A percentile compares a stretch with the other conserved stretches of the same genome.
phyloP scores from a whole-genome alignment of 2,329 filamentous ascomycete genomes.

The Xylaria multiplex region DNA sequence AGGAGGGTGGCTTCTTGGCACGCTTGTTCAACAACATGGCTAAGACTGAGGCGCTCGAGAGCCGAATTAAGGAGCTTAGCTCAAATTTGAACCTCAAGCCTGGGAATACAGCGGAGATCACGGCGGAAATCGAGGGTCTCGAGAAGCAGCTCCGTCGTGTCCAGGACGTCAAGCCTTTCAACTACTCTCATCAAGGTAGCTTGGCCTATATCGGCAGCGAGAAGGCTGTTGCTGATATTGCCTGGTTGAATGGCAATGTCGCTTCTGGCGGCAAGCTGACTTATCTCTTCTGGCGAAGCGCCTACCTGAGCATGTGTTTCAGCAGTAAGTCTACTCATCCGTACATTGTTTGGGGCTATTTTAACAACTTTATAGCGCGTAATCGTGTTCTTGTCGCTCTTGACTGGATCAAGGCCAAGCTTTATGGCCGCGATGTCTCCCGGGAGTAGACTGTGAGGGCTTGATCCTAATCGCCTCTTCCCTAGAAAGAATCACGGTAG shows the following conservation, averaged over 20 bases:
- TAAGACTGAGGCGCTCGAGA: slow-evolving; percentile 86
- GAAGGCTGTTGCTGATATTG: slow-evolving; percentile 96
- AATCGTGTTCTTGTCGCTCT: slow-evolving; percentile 92
- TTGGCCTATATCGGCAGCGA: slow-evolving; percentile 98
- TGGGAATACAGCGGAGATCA: slow-evolving; percentile 73
- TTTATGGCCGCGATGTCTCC: slow-evolving; percentile 95
- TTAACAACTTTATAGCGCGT: slow-evolving; percentile 68
- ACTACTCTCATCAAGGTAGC: slow-evolving; percentile 97
- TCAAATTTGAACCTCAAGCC: slow-evolving; percentile 68
- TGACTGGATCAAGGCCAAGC: slow-evolving; percentile 97
- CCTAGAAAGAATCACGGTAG: neutral
- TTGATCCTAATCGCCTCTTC: neutral
- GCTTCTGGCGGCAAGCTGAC: slow-evolving; percentile 93
- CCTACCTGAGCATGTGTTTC: slow-evolving; percentile 99
- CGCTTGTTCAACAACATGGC: slow-evolving; percentile 99
- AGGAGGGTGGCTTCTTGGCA: slow-evolving; percentile 95
- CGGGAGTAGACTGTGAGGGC: slow-evolving; percentile 67
- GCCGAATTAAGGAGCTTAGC: slow-evolving; percentile 76
- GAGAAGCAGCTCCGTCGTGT: slow-evolving; percentile 88
- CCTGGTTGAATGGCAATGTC: slow-evolving; percentile 96
- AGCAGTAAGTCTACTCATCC: slow-evolving; percentile 77
- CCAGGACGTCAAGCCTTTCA: slow-evolving; percentile 96
- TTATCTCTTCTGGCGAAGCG: slow-evolving; percentile 98
- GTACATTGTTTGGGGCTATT: neutral
- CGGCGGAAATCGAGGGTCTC: slow-evolving; percentile 80